These are phyloP conservation scores for Primulina tabacum DNA, from an alignment of 257 asterid species.

Conservation along the genomic window DNA sequence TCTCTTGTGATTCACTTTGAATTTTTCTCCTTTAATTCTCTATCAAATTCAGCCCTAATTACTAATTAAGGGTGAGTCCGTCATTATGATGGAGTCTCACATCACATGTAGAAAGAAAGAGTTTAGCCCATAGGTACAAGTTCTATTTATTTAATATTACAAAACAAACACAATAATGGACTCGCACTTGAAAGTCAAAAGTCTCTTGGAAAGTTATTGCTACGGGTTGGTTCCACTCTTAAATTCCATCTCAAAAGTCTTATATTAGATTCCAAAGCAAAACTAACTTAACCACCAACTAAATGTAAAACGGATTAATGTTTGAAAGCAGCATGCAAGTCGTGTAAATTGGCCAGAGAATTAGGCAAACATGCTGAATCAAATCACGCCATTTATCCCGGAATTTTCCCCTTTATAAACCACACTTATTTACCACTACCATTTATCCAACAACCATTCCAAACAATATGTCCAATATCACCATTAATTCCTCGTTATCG, in stretches of 20 bases:
- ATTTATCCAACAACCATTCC: slow-evolving; percentile 9
- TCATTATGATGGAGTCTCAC: too few relatives aligned
- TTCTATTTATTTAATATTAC: too few relatives aligned
- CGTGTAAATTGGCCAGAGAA: slow-evolving; percentile 26
- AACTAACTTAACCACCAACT: slow-evolving; percentile 37
- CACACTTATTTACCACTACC: slow-evolving; percentile 17
- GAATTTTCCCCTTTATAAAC: slow-evolving; percentile 32
- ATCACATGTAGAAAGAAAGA: too few relatives aligned
- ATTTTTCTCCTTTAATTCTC: too few relatives aligned
- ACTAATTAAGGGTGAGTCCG: too few relatives aligned
- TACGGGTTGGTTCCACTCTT: background rate
- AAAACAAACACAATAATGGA: background rate
- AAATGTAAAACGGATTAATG: slow-evolving; percentile 29
- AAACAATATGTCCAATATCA: slow-evolving; percentile 26
- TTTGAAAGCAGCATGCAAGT: slow-evolving; percentile 16
- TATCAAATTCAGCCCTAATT: too few relatives aligned
- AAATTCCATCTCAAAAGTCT: too few relatives aligned
- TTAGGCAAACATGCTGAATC: slow-evolving; percentile 12
- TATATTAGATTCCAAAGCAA: too few relatives aligned
- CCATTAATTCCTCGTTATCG: background rate
- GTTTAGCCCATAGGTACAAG: too few relatives aligned
- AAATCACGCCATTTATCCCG: slow-evolving; percentile 82
- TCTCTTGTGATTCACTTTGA: too few relatives aligned
- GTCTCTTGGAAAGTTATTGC: slow-evolving; percentile 14
- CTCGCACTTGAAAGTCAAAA: slow-evolving; percentile 26